These are phyloP conservation scores for Globisporangium polare DNA, from an alignment of 352 stramenopile species.

Conservation along the genomic window DNA sequence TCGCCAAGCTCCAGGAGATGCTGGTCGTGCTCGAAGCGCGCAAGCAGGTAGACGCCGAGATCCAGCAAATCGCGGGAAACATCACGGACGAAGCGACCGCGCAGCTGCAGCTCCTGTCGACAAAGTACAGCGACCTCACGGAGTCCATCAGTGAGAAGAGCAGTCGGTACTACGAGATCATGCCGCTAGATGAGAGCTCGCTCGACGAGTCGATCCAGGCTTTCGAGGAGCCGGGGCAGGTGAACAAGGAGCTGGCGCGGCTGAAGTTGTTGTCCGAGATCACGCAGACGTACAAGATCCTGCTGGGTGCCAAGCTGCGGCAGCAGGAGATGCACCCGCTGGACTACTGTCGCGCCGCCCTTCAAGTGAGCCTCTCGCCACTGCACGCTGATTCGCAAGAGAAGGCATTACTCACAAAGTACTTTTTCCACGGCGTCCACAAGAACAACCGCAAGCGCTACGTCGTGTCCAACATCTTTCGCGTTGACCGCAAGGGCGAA, in stretches of 20 bases:
- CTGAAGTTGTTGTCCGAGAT: slow-evolving; percentile 58
- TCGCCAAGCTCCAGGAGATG: slow-evolving; percentile 46
- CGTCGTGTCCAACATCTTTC: slow-evolving; percentile 60
- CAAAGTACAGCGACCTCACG: slow-evolving; percentile 40
- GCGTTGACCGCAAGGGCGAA: slow-evolving; percentile 52
- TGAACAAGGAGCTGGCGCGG: slow-evolving; percentile 66
- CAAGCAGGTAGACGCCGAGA: slow-evolving; percentile 40
- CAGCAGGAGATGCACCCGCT: slow-evolving; percentile 40
- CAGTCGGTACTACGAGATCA: slow-evolving; percentile 73
- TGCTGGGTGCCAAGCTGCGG: slow-evolving; percentile 46
- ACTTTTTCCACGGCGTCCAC: slow-evolving; percentile 52
- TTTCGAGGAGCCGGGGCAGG: slow-evolving; percentile 45
- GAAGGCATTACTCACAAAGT: slow-evolving; percentile 41
- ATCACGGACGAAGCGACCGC: slow-evolving; percentile 38
- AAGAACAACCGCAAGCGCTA: slow-evolving; percentile 26
- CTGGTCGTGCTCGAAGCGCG: slow-evolving; percentile 44
- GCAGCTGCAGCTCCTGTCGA: slow-evolving; percentile 38
- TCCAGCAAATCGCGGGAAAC: slow-evolving; percentile 37
- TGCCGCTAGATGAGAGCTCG: slow-evolving; percentile 60
- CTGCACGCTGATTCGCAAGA: slow-evolving; percentile 29
- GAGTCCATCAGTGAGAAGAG: slow-evolving; percentile 65
- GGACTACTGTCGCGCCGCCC: slow-evolving; percentile 66
- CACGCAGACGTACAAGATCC: slow-evolving; percentile 69
- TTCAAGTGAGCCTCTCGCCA: slow-evolving; percentile 52
- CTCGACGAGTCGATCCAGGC: slow-evolving; percentile 45